Conservation (phyloP, 164 flowering plant genomes). For the Litsea cubeba region DNA sequence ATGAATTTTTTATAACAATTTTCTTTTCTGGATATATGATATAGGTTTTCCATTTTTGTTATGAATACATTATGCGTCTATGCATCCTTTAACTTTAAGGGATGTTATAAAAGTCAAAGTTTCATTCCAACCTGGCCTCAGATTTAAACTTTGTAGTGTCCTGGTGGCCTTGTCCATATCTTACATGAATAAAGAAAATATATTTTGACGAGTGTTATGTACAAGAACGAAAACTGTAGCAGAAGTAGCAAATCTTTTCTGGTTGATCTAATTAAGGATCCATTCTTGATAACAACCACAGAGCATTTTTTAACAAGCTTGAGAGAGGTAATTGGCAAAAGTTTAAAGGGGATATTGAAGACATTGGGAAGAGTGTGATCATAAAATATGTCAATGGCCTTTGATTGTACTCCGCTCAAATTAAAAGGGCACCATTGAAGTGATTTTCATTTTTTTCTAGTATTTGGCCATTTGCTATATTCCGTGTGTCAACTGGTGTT, state of each 20-base stretch:
- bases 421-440: too few species aligned
- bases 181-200: not conserved
- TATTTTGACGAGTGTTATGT: not conserved
- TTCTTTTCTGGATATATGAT: not conserved
- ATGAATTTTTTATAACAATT: not conserved
- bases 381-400: too few species aligned
- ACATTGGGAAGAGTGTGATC: too few species aligned
- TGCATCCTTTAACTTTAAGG: not conserved
- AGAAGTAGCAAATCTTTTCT: not conserved
- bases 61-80: not conserved
- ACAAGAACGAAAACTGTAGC: too few species aligned
- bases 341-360: too few species aligned
- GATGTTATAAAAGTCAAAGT: not conserved
- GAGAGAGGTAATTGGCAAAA: too few species aligned
- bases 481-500: too few species aligned
- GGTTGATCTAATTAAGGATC: not conserved
- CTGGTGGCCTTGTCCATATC: not conserved
- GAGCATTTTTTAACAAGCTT: too few species aligned
- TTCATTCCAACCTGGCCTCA: not conserved
- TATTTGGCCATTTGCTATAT: too few species aligned
- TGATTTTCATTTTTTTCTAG: too few species aligned
- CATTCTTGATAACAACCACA: too few species aligned
- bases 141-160: not conserved
- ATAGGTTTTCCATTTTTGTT: not conserved
- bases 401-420: too few species aligned